Base-by-base conservation (phyloP, 2,329 filamentous ascomycete genomes). In the Onygenales sp. region DNA sequence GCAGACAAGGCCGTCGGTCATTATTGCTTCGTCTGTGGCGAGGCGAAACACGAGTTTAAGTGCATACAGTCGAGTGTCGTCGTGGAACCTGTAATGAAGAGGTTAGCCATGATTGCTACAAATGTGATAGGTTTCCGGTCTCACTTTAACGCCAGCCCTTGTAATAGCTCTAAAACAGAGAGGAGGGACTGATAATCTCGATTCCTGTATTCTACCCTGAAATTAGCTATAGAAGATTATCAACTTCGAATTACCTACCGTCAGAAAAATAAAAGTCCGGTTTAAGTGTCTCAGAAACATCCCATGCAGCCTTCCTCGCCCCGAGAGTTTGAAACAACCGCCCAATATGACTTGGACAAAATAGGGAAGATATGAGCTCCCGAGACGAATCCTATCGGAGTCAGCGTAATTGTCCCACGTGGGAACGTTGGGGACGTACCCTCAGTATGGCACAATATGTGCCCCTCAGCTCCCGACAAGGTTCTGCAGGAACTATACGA, bases 391-490 rank as follows among this genome's bases (percentile, higher is more conserved):
- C 54, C 69, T 72, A 31, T 13, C 6, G n/a, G 27, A n/a, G 33
- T 63, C 49, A 62, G 59, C 34, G 49, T 39, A 39, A 49, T 33
- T 37, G 13, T 21, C 13, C 17, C 11, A 34, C 2, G 14, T 46
- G 13, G n/a, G 54, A 8, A 21, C 46, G 0, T 67, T 74, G 76
- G 10, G 14, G 32, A 49, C 70, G 63, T 36, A 73, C 69, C 51
- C 79, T 68, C 3, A 88, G 66, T 44, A 71, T 63, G 49, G 77
- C 76, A 52, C 77, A 71, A 63, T 88, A 89, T 54, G 84, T 79
- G 52, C 75, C 66, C 49, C 82, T 77, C 42, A 88, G 65, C 44
- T 80, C 74, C 42, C 75, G 70, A 34, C 78, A 77, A 42, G 71
- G 68, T 60, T 87, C 82, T 2, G 72, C 64, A 52, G 77, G 80